Percentiles rank a stretch among this genome's conserved stretches.
Evolutionary conservation across 331 rosid genomes (phyloP).

Genomic region (Telfairia occidentalis): DNA sequence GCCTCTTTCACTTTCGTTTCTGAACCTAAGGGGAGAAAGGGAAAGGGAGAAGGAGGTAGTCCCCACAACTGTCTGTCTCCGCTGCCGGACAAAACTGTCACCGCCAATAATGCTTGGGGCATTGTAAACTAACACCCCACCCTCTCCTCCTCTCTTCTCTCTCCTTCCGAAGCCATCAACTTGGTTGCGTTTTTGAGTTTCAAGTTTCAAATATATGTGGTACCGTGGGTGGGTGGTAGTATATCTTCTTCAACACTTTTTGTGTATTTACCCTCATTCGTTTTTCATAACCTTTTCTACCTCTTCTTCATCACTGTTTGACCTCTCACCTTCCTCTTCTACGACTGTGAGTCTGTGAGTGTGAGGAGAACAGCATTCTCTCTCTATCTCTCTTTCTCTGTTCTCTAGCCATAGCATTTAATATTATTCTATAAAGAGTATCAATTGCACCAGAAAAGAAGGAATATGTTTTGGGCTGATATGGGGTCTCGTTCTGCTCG

Average conservation of each 20-base stretch:
- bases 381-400: slow-evolving; percentile 20
- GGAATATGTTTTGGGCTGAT: slow-evolving; percentile 25
- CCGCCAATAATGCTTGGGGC: slow-evolving; percentile 90
- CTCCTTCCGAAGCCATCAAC: neutral
- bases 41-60: slow-evolving; percentile 30
- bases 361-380: too few species aligned
- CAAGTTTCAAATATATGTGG: neutral
- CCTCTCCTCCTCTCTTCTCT: slow-evolving; percentile 1
- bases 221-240: too few species aligned
- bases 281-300: neutral
- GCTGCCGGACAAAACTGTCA: slow-evolving; percentile 83
- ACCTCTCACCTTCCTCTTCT: neutral
- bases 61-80: slow-evolving; percentile 77
- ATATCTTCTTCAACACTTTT: neutral
- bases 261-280: neutral
- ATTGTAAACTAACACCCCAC: slow-evolving; percentile 52
- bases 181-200: neutral
- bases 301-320: neutral
- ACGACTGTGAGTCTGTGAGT: too few species aligned
- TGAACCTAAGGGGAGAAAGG: slow-evolving; percentile 11
- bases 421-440: slow-evolving; percentile 33
- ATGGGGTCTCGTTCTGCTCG: slow-evolving; percentile 55
- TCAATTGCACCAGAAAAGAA: slow-evolving; percentile 17
- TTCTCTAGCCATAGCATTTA: slow-evolving; percentile 36
- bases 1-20: slow-evolving; percentile 9